Evolutionary conservation across 78 protist species (phyloP).

Genomic region (slime mould (Dictyostelium discoideum)): dicty_2.7 NC_007088.5:6968001-6968500

Average conservation of each 20-base stretch:
- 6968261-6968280: background rate
- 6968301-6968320: conserved; percentile 5
- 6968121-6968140: background rate
- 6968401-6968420: conserved; percentile 42
- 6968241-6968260: background rate
- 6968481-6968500: too few species aligned
- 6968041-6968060: conserved; percentile 14
- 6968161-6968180: conserved; percentile 17
- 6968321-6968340: conserved; percentile 8
- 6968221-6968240: background rate
- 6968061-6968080: background rate
- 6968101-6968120: background rate
- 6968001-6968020: conserved; percentile 23
- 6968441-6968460: background rate
- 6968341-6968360: conserved; percentile 19
- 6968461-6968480: background rate
- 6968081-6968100: conserved; percentile 8
- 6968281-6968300: background rate
- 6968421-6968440: background rate
- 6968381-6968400: conserved; percentile 38
- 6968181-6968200: conserved; percentile 8
- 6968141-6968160: background rate
- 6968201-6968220: conserved; percentile 22
- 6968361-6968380: conserved; percentile 48
- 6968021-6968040: background rate